Conservation (phyloP, 805 yeast genomes). For the Cyberlindnera xylosilytica region DNA sequence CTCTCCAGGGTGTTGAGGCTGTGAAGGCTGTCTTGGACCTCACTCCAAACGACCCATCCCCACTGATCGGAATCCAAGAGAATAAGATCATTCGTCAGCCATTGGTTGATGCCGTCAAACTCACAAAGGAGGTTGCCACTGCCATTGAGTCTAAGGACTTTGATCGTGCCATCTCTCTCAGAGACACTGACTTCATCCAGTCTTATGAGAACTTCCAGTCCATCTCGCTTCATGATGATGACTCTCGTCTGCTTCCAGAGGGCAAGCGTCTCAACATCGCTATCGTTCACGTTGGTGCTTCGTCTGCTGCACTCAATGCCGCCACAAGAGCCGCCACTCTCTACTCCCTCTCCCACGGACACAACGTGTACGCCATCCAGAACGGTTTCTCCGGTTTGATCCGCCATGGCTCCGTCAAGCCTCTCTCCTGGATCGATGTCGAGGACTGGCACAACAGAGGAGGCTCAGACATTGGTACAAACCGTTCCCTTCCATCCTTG, state of each 20-base stretch:
- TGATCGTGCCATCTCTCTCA: constrained; percentile 77
- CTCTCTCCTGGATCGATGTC: constrained; percentile 78
- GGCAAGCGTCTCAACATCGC: constrained; percentile 71
- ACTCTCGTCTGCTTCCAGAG: constrained; percentile 57
- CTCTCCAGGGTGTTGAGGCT: constrained; percentile 97
- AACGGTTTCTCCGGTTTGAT: constrained; percentile 92
- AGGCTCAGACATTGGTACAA: constrained; percentile 97
- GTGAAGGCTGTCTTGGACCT: constrained; percentile 86
- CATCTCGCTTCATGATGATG: constrained; percentile 65
- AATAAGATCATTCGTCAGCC: constrained; percentile 84
- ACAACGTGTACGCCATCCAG: constrained; percentile 83
- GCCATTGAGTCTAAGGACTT: constrained; percentile 81
- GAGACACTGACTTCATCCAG: constrained; percentile 88
- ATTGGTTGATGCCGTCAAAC: constrained; percentile 82
- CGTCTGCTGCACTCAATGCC: constrained; percentile 93
- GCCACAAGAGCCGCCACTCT: constrained; percentile 75
- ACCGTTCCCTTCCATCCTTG: constrained; percentile 41
- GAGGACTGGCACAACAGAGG: constrained; percentile 88
- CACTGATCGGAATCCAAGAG: constrained; percentile 87
- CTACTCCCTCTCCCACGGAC: constrained; percentile 81
- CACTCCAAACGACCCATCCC: constrained; percentile 90
- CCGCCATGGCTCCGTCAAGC: constrained; percentile 79
- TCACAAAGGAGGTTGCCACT: constrained; percentile 85
- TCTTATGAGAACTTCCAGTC: constrained; percentile 69
- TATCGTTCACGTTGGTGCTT: constrained; percentile 92